Percentiles rank a stretch among this genome's conserved stretches.
Conservation (phyloP, 352 stramenopile species). For the Phytopythium delawarense region DNA sequence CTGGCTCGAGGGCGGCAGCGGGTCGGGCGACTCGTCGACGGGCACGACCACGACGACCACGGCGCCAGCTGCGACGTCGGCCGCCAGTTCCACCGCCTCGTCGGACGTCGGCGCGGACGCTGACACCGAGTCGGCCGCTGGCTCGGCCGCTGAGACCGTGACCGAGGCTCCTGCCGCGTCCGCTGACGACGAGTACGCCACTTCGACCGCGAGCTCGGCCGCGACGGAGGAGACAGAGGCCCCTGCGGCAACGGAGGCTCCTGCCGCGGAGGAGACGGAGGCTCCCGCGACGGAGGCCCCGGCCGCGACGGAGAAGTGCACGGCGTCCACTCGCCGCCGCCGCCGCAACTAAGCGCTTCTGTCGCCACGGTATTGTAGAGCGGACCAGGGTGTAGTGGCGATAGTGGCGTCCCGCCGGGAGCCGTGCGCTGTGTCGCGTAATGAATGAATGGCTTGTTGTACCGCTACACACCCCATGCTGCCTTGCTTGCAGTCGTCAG, state of each 20-base stretch:
- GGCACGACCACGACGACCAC: conserved; percentile 10
- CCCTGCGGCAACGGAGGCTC: background rate
- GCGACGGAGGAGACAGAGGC: conserved; percentile 6
- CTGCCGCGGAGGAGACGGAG: background rate
- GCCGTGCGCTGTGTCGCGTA: background rate
- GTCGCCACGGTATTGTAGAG: background rate
- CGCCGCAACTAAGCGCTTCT: conserved; percentile 4
- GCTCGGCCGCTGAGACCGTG: background rate
- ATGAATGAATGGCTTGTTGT: conserved; percentile 3
- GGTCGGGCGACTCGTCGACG: conserved; percentile 3
- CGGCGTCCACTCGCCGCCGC: conserved; percentile 4
- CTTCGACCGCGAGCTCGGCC: background rate
- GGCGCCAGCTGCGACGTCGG: conserved; percentile 2
- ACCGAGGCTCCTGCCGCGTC: conserved; percentile 4
- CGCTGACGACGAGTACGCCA: background rate
- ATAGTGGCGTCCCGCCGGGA: background rate
- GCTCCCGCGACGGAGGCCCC: conserved; percentile 4
- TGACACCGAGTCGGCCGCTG: background rate
- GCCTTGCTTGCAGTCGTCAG: too few species aligned
- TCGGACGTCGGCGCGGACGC: conserved; percentile 3
- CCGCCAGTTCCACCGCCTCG: conserved; percentile 6
- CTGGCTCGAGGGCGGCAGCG: conserved; percentile 10
- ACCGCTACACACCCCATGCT: background rate
- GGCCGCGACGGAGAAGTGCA: conserved; percentile 8
- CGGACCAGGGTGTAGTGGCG: background rate